These are phyloP conservation scores for Miamiensis avidus DNA, from an alignment of 169 alveolate species.

Conservation along the genomic window DNA sequence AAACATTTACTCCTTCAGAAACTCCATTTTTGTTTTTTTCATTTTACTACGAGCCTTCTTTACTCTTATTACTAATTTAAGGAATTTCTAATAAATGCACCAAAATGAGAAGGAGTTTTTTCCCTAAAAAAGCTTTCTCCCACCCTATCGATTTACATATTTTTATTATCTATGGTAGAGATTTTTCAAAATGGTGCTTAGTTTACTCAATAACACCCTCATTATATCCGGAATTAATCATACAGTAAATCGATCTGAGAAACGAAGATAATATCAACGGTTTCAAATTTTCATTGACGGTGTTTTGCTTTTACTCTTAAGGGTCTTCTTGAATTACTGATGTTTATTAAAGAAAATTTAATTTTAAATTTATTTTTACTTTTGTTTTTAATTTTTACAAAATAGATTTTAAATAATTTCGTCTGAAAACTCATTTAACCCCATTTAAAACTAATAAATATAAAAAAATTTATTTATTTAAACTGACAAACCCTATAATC, in stretches of 20 bases:
- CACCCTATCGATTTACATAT: background rate
- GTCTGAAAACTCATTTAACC: background rate
- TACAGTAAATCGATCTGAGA: background rate
- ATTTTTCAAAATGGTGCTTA: background rate
- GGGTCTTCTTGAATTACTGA: background rate
- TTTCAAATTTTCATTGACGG: background rate
- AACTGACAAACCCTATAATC: too few relatives aligned
- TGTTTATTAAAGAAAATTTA: too few relatives aligned
- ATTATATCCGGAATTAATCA: too few relatives aligned
- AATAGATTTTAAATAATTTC: too few relatives aligned
- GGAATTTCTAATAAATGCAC: background rate
- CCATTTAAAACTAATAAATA: background rate
- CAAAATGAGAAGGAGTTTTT: background rate
- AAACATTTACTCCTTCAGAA: background rate
- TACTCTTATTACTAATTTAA: background rate
- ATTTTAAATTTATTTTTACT: too few relatives aligned
- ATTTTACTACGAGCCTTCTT: background rate
- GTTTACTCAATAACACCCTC: background rate
- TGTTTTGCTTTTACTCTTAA: background rate
- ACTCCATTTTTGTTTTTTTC: background rate
- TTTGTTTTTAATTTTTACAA: background rate
- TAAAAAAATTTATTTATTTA: too few relatives aligned
- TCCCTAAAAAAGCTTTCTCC: background rate
- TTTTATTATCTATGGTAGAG: background rate
- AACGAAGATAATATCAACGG: background rate